These are phyloP conservation scores for Erodium trifolium DNA, from an alignment of 441 rosid species.

Conservation along the genomic window DNA sequence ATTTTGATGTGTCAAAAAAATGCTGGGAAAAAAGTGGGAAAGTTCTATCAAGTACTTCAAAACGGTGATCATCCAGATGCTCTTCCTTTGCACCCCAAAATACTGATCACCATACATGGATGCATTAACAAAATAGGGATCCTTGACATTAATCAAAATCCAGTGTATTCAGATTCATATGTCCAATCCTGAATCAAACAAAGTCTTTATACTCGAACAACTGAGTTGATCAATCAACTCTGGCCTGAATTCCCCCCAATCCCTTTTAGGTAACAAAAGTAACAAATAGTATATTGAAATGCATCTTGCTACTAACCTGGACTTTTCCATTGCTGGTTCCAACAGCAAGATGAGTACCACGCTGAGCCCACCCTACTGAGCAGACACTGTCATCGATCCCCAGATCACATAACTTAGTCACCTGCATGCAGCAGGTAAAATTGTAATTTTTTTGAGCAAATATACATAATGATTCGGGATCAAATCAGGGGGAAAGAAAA, in stretches of 20 bases:
- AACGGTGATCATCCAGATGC: not conserved
- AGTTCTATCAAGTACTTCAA: not conserved
- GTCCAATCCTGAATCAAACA: not conserved
- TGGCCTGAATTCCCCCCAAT: too few relatives aligned
- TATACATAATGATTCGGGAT: not conserved
- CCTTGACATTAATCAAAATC: too few relatives aligned
- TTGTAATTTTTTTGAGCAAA: not conserved
- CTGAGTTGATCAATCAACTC: not conserved
- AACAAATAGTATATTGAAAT: not conserved
- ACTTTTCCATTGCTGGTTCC: conserved; percentile 86
- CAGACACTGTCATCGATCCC: conserved; percentile 80
- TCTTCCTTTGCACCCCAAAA: too few relatives aligned
- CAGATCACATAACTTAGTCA: conserved; percentile 83
- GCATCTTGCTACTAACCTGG: conserved; percentile 43
- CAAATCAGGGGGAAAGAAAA: not conserved
- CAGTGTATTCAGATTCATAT: not conserved
- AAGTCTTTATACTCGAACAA: not conserved
- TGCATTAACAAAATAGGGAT: conserved; percentile 75
- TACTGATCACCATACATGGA: not conserved
- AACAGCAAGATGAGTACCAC: conserved; percentile 81
- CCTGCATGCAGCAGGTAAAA: conserved; percentile 35
- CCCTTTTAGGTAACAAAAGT: not conserved
- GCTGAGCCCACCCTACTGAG: conserved; percentile 82
- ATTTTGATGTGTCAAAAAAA: not conserved
- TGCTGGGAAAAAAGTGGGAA: not conserved